Percentiles rank a stretch among this genome's conserved stretches.
phyloP scores from a whole-genome alignment of 371 early-diverging fungal genomes.

The Rhizomucor pusillus region DNA sequence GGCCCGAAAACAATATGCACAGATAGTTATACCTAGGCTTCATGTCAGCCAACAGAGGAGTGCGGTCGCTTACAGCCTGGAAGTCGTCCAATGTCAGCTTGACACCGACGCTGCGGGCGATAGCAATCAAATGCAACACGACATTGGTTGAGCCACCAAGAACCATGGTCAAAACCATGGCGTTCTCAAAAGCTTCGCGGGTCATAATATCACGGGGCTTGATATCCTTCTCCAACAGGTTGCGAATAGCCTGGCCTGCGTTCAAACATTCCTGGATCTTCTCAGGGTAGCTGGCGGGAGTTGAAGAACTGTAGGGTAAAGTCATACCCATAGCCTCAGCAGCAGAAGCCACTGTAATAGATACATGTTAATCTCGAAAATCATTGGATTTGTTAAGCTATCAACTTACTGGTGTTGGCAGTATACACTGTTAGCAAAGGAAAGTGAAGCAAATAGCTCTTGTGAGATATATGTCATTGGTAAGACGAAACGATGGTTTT shows the following conservation, averaged over 20 bases:
- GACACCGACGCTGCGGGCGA: constrained; percentile 82
- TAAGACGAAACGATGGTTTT: neutral
- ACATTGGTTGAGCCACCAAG: constrained; percentile 97
- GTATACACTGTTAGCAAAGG: constrained; percentile 74
- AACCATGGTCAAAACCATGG: constrained; percentile 87
- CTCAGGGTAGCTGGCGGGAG: constrained; percentile 79
- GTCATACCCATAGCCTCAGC: constrained; percentile 97
- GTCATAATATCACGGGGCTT: constrained; percentile 95
- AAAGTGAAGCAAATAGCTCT: neutral
- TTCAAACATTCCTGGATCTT: constrained; percentile 86
- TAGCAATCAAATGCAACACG: constrained; percentile 92
- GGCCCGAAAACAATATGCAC: neutral
- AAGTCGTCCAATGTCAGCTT: constrained; percentile 87
- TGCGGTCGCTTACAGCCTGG: constrained; percentile 83
- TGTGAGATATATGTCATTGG: neutral
- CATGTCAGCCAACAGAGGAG: constrained; percentile 94
- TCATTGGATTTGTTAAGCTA: neutral
- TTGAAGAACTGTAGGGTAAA: constrained; percentile 89
- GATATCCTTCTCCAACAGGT: constrained; percentile 84
- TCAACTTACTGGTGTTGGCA: constrained; percentile 86
- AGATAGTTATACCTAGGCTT: constrained; percentile 70
- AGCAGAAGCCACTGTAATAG: constrained; percentile 79
- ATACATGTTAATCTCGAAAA: neutral
- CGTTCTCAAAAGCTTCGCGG: constrained; percentile 91
- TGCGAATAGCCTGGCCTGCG: constrained; percentile 82